Evolutionary conservation across 2,329 filamentous ascomycete species (phyloP), one percentile per base, ranked within the genome.

Genomic region (Penicillium griseofulvum): DNA sequence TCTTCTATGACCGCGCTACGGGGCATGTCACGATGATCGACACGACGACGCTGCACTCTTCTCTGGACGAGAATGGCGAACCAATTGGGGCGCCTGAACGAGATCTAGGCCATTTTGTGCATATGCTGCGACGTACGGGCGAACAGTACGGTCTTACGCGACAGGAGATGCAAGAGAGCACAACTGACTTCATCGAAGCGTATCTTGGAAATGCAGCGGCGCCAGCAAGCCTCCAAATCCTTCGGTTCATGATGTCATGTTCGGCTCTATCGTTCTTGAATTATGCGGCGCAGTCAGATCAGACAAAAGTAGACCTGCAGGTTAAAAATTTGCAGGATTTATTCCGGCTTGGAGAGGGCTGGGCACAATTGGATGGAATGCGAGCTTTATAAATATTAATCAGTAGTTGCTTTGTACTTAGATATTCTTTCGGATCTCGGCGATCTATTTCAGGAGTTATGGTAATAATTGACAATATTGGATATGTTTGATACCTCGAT

Each of bases 201-300:
- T 49, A 49, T 49, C 36, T 49, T 33, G 47, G 36, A 24, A 42
- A 42, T 24, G 28, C 47, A 33, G 47, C 36, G 17, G 37, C 36
- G 3, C 26, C 37, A 26, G 14, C 28, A 10, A 49, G 22, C 10
- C 1, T 31, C 2, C 36, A 22, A 22, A 42, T 31, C 6, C 14
- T 49, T 17, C 37, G 19, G 4, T 49, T 49, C 7, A 26, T 49
- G 47, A 49, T 42, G 36, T 49, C 28, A 33, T 49, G 47, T 42
- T 49, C 47, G 10, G 47, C 47, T 24, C 26, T 49, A 14, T 49
- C 47, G 17, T 49, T 49, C 17, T 33, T 49, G 17, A 49, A 42
- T 14, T 49, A 33, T 42, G 47, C 47, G 19, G 36, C 37, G 5
- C 47, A 42, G 12, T 49, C 47, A 14, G 36, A 49, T 14, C 36